phyloP scores from a whole-genome alignment of 805 yeast genomes.

The Myxozyma neglecta region DNA sequence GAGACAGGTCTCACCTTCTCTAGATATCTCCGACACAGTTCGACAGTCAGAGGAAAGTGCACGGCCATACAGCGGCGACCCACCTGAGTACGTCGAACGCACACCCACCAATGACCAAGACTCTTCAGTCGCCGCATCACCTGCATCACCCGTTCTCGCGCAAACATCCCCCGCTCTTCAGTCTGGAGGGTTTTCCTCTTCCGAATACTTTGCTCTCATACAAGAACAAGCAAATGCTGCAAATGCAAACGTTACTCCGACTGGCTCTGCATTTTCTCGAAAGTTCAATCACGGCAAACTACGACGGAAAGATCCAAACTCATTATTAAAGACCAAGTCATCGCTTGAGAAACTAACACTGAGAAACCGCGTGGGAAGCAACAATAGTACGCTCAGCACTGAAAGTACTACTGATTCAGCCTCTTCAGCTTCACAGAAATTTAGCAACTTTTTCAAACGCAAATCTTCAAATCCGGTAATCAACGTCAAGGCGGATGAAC shows the following conservation, averaged over 20 bases:
- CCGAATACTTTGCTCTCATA: neutral
- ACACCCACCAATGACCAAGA: neutral
- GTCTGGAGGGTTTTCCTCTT: neutral
- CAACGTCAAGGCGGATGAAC: no score
- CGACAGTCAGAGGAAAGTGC: neutral
- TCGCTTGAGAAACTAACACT: conserved; percentile 25
- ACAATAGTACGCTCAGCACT: neutral
- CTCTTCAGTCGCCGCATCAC: neutral
- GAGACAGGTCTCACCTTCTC: no score
- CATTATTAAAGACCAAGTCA: conserved; percentile 26
- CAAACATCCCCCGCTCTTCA: neutral
- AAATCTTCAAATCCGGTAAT: neutral
- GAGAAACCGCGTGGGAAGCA: conserved; percentile 5
- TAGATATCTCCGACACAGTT: neutral
- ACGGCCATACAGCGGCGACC: neutral
- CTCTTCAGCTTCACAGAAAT: neutral
- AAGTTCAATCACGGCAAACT: neutral
- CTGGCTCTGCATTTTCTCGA: neutral
- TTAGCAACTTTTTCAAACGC: conserved; percentile 13
- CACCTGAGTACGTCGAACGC: neutral
- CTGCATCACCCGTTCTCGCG: neutral
- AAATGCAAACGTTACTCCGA: neutral
- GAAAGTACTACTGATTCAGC: no score
- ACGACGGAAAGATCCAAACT: conserved; percentile 14
- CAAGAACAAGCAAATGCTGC: neutral